phyloP scores from a whole-genome alignment of 2,329 filamentous ascomycete genomes.

The Cladosporium halotolerans region DNA sequence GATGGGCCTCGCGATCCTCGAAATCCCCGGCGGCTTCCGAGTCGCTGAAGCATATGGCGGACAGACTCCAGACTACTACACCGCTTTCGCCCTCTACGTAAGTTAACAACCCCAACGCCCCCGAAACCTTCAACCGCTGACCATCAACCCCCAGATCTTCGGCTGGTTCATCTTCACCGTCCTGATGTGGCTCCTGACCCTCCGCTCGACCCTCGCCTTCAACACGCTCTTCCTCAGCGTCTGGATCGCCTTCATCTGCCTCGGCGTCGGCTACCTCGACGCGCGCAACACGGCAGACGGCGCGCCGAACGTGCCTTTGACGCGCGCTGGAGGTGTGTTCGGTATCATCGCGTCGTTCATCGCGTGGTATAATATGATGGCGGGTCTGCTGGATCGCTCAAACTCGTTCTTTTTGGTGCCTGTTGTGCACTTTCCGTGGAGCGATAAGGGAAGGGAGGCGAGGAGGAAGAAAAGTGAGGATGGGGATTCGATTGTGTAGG shows the following conservation, averaged over 20 bases:
- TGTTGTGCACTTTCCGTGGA: constrained; percentile 33
- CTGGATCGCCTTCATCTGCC: constrained; percentile 38
- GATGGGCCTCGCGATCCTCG: constrained; percentile 66
- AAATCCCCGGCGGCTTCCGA: constrained; percentile 61
- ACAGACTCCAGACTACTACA: constrained; percentile 41
- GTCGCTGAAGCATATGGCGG: constrained; percentile 45
- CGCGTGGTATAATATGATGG: constrained; percentile 52
- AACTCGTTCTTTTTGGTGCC: constrained; percentile 26
- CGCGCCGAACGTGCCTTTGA: constrained; percentile 24
- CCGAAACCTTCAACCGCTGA: neutral
- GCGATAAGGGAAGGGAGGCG: constrained; percentile 22
- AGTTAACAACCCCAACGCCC: constrained; percentile 28
- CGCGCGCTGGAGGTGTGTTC: constrained; percentile 69
- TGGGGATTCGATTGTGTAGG: constrained; percentile 1
- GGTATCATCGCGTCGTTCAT: constrained; percentile 75
- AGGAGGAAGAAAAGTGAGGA: constrained; percentile 6
- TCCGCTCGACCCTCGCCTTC: constrained; percentile 72
- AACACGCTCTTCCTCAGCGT: constrained; percentile 71
- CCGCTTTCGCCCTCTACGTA: constrained; percentile 68
- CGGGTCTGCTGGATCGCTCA: constrained; percentile 62
- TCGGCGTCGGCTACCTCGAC: constrained; percentile 6
- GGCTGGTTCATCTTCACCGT: constrained; percentile 84
- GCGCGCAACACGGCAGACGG: constrained; percentile 36
- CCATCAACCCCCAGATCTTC: constrained; percentile 15
- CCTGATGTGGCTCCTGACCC: constrained; percentile 65